phyloP scores from a whole-genome alignment of 768 basidiomycete genomes.

The Clitopilus passeckerianus region DNA sequence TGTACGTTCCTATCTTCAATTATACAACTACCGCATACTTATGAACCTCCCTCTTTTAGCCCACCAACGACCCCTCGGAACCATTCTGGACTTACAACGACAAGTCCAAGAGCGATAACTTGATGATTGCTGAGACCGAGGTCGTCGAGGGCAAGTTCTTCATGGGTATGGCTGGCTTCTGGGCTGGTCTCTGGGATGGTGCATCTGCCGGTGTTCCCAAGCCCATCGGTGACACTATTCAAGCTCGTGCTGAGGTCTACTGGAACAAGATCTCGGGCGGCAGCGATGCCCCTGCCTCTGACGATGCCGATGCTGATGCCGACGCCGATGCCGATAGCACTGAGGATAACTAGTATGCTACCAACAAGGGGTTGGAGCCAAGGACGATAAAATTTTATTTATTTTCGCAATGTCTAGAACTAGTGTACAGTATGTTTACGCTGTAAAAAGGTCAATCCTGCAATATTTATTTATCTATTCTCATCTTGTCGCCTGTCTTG shows the following conservation, averaged over 20 bases:
- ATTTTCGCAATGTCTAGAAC: not conserved
- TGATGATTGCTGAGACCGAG: conserved; percentile 13
- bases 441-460: not conserved
- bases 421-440: not conserved
- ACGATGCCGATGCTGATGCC: not conserved
- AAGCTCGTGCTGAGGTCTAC: not conserved
- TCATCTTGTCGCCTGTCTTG: not conserved
- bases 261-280: not conserved
- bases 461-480: not conserved
- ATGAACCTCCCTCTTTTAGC: conserved; percentile 4
- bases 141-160: not conserved
- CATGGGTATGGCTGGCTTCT: conserved; percentile 1
- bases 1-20: conserved; percentile 5
- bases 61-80: conserved; percentile 13
- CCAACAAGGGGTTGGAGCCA: not conserved
- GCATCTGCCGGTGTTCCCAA: not conserved
- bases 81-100: conserved; percentile 16
- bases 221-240: not conserved
- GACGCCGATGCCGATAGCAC: not conserved
- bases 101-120: conserved; percentile 5
- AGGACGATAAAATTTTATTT: no score
- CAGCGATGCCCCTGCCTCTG: not conserved
- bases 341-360: not conserved
- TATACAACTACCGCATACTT: not conserved
- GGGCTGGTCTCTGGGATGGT: conserved; percentile 11